Conservation (phyloP, 805 yeast genomes). For the Cyberlindnera galapagoensis region DNA sequence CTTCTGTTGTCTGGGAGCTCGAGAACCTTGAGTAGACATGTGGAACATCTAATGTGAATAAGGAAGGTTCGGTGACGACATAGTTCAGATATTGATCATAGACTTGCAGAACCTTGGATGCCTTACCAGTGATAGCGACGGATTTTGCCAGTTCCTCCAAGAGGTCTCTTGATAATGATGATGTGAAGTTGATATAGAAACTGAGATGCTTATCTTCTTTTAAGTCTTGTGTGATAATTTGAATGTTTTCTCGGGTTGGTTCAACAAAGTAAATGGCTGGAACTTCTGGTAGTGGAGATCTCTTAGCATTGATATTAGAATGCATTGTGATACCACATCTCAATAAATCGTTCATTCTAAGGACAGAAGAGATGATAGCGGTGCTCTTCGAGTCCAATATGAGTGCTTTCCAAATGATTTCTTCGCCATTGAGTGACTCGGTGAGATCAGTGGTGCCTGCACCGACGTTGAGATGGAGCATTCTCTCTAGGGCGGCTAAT, state of each 20-base stretch:
- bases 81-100: slow-evolving; percentile 92
- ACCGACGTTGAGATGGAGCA: slow-evolving; percentile 77
- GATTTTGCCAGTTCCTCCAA: slow-evolving; percentile 85
- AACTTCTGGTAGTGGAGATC: slow-evolving; percentile 89
- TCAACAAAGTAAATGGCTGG: slow-evolving; percentile 90
- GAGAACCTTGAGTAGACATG: slow-evolving; percentile 64
- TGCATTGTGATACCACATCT: slow-evolving; percentile 92
- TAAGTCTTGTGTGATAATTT: slow-evolving; percentile 64
- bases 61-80: slow-evolving; percentile 85
- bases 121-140: slow-evolving; percentile 66
- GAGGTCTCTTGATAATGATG: slow-evolving; percentile 66
- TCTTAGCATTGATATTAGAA: slow-evolving; percentile 57
- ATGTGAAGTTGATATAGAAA: slow-evolving; percentile 80
- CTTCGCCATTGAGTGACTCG: slow-evolving; percentile 52
- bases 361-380: slow-evolving; percentile 81
- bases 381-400: slow-evolving; percentile 78
- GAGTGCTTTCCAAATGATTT: slow-evolving; percentile 85
- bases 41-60: slow-evolving; percentile 71
- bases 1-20: slow-evolving; percentile 67
- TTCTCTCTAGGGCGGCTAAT: slow-evolving; percentile 55
- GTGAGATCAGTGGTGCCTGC: slow-evolving; percentile 45
- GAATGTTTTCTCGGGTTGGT: slow-evolving; percentile 75
- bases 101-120: slow-evolving; percentile 74
- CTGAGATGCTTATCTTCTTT: slow-evolving; percentile 69
- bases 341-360: slow-evolving; percentile 85